Percentiles rank a stretch among this genome's conserved stretches.
Conservation (phyloP, 495 filamentous ascomycete species). For the Geoglossum glabrum region DNA sequence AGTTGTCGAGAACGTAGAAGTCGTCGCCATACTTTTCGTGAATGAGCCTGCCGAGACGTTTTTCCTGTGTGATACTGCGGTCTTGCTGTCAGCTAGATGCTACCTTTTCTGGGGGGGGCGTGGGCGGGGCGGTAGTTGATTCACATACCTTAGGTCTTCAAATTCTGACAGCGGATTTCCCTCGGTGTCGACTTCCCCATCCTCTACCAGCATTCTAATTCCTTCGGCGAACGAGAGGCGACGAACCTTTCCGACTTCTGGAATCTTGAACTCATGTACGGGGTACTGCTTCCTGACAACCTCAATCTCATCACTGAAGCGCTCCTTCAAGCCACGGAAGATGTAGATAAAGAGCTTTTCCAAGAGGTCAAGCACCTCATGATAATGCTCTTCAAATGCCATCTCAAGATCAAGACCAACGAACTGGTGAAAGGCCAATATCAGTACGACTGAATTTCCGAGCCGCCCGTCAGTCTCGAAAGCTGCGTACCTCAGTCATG, state of each 20-base stretch:
- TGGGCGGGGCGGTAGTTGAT: no score
- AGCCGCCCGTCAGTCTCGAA: not conserved
- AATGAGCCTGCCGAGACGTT: conserved; percentile 70
- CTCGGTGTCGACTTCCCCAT: conserved; percentile 61
- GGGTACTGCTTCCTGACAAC: conserved; percentile 20
- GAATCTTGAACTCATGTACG: conserved; percentile 26
- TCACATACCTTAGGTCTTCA: conserved; percentile 50
- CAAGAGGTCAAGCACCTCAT: conserved; percentile 23
- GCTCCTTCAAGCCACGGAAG: conserved; percentile 20
- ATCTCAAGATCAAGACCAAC: conserved; percentile 26
- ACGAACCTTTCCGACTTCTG: conserved; percentile 51
- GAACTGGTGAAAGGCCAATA: no score
- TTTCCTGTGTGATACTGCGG: conserved; percentile 55
- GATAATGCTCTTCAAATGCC: conserved; percentile 25
- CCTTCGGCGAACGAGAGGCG: conserved; percentile 73
- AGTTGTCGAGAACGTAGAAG: conserved; percentile 86
- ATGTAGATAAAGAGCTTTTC: conserved; percentile 25
- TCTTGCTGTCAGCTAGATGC: no score
- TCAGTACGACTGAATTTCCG: not conserved
- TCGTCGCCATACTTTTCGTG: conserved; percentile 70
- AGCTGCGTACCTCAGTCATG: conserved; percentile 18
- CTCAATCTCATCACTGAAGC: conserved; percentile 22
- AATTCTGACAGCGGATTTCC: conserved; percentile 48
- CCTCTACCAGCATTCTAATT: conserved; percentile 59
- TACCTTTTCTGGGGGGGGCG: no score